Conservation (phyloP, 192 early-diverging fungal species). For the Backusella australiensis region DNA sequence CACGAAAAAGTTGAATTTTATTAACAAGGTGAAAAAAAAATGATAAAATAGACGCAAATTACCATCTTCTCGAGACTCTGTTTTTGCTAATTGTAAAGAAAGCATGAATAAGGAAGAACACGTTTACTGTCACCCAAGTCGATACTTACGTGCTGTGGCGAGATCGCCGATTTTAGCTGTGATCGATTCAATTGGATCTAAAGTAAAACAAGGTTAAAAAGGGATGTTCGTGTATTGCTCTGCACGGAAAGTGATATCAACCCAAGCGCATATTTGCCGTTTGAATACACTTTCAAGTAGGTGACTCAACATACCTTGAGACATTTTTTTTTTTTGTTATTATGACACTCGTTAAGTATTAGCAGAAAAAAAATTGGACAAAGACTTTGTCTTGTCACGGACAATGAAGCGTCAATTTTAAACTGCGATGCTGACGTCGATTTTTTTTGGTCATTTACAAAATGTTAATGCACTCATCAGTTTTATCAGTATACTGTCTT, state of each 20-base stretch:
- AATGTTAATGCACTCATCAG: no score
- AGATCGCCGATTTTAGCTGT: conserved; percentile 17
- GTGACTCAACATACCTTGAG: not conserved
- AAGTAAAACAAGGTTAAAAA: not conserved
- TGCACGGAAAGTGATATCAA: not conserved
- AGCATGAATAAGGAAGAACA: not conserved
- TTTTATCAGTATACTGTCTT: no score
- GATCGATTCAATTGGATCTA: conserved; percentile 13
- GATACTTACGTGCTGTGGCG: conserved; percentile 8
- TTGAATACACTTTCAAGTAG: not conserved
- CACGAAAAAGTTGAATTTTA: not conserved
- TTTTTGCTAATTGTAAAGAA: not conserved
- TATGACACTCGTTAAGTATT: not conserved
- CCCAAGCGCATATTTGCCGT: not conserved
- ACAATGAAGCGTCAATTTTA: not conserved
- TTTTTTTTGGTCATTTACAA: no score
- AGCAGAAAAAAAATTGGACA: not conserved
- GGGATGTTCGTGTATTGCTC: not conserved
- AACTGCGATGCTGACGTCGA: not conserved
- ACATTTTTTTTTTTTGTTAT: not conserved
- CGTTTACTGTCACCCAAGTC: not conserved
- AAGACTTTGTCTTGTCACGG: not conserved
- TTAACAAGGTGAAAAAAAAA: not conserved
- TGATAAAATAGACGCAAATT: not conserved
- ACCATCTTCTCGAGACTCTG: not conserved